Conservation (phyloP, 2,329 filamentous ascomycete genomes). For the Aspergillus niger region DNA sequence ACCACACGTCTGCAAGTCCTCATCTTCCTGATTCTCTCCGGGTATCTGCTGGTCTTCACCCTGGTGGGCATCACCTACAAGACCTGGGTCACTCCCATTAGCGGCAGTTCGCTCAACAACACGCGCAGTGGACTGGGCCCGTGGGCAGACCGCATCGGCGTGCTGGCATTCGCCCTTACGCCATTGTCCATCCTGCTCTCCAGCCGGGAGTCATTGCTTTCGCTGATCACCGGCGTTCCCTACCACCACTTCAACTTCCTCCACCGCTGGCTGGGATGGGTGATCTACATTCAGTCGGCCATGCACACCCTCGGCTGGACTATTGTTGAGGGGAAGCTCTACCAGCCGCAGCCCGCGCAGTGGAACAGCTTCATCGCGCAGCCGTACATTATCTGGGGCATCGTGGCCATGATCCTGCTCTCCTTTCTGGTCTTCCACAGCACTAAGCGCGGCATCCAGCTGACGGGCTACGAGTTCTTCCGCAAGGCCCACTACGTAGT, state of each 20-base stretch:
- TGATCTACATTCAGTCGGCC: slow-evolving; percentile 68
- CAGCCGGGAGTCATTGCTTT: slow-evolving; percentile 70
- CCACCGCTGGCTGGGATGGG: slow-evolving; percentile 73
- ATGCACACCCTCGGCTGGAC: slow-evolving; percentile 74
- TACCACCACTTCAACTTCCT: slow-evolving; percentile 78
- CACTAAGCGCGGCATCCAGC: slow-evolving; percentile 60
- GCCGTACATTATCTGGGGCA: slow-evolving; percentile 71
- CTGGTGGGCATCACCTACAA: slow-evolving; percentile 70
- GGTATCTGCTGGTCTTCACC: slow-evolving; percentile 67
- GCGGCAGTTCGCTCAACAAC: slow-evolving; percentile 60
- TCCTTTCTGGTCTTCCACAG: slow-evolving; percentile 64
- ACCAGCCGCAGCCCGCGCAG: slow-evolving; percentile 68
- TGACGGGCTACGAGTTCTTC: slow-evolving; percentile 77
- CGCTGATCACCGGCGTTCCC: slow-evolving; percentile 69
- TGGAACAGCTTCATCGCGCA: slow-evolving; percentile 62
- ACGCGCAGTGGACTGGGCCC: slow-evolving; percentile 67
- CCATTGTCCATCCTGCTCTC: slow-evolving; percentile 68
- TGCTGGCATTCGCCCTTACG: slow-evolving; percentile 72
- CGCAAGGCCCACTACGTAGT: slow-evolving; percentile 72
- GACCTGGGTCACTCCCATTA: slow-evolving; percentile 70
- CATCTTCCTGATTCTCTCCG: slow-evolving; percentile 59
- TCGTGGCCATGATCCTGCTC: slow-evolving; percentile 67
- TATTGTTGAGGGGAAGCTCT: slow-evolving; percentile 65
- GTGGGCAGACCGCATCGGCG: slow-evolving; percentile 69
- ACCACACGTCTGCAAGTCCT: slow-evolving; percentile 69